A percentile compares a stretch with the other conserved stretches of the same genome.
Conservation (phyloP, 495 filamentous ascomycete species). For the Bombardia bombarda region DNA sequence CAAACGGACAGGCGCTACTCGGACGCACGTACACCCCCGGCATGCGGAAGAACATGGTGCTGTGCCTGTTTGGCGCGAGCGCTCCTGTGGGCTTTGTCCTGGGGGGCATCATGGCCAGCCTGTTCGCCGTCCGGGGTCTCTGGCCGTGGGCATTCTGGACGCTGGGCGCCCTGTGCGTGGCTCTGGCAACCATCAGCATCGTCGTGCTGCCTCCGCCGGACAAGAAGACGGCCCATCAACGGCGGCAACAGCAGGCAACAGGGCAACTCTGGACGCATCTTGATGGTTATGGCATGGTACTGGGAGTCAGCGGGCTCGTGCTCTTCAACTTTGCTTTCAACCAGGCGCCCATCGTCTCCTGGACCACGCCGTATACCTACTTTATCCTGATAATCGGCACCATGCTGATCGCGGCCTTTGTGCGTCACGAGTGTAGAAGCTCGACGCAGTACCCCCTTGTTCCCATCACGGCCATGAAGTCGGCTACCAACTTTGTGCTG, state of each 20-base stretch:
- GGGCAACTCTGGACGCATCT: conserved; percentile 30
- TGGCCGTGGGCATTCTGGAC: conserved; percentile 63
- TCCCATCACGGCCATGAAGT: conserved; percentile 40
- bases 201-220: conserved; percentile 40
- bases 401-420: conserved; percentile 41
- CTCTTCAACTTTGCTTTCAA: conserved; percentile 55
- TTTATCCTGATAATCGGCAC: conserved; percentile 47
- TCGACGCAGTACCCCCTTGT: conserved; percentile 42
- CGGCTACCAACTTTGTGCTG: conserved; percentile 45
- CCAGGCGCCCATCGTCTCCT: conserved; percentile 50
- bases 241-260: too few relatives aligned
- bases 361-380: conserved; percentile 45
- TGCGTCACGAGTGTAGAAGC: conserved; percentile 34
- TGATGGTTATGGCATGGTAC: conserved; percentile 41
- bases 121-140: conserved; percentile 45
- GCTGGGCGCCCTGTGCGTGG: conserved; percentile 38
- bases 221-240: conserved; percentile 7
- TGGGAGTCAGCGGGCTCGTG: conserved; percentile 47
- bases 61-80: conserved; percentile 53
- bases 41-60: conserved; percentile 48
- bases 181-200: conserved; percentile 31
- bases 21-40: conserved; percentile 47
- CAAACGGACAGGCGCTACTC: conserved; percentile 54
- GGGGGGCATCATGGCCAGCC: conserved; percentile 39
- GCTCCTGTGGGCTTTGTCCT: conserved; percentile 50